Conservation (phyloP, 2,329 filamentous ascomycete species). For the Ophiostoma perfectum region DNA sequence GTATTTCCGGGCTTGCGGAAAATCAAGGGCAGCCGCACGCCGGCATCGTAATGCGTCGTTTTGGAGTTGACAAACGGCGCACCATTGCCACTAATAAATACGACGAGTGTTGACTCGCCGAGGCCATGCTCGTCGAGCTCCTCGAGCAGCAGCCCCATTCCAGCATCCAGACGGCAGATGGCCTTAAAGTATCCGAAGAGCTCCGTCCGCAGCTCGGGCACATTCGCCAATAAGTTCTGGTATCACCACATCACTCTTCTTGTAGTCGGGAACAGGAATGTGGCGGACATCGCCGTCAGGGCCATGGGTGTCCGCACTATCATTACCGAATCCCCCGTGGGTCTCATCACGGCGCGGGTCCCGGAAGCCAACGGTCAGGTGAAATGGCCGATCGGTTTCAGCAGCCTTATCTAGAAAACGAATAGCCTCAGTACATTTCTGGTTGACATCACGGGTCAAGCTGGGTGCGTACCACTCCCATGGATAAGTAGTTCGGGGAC, state of each 20-base stretch:
- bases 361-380: neutral
- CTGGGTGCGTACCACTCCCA: conserved; percentile 6
- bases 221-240: neutral
- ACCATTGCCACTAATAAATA: conserved; percentile 41
- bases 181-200: neutral
- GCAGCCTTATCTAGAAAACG: neutral
- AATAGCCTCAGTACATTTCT: neutral
- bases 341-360: neutral
- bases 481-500: neutral
- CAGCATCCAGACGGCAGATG: neutral
- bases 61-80: conserved; percentile 40
- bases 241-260: neutral
- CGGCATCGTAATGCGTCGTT: conserved; percentile 46
- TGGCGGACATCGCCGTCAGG: neutral
- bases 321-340: neutral
- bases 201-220: neutral
- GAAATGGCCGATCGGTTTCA: neutral
- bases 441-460: neutral
- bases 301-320: neutral
- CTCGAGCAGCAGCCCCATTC: neutral
- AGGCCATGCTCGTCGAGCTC: neutral
- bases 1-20: neutral
- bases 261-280: neutral
- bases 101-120: conserved; percentile 36
- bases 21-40: conserved; percentile 37